Conservation (phyloP, 2,329 filamentous ascomycete genomes). For the Biscogniauxia sp. region DNA sequence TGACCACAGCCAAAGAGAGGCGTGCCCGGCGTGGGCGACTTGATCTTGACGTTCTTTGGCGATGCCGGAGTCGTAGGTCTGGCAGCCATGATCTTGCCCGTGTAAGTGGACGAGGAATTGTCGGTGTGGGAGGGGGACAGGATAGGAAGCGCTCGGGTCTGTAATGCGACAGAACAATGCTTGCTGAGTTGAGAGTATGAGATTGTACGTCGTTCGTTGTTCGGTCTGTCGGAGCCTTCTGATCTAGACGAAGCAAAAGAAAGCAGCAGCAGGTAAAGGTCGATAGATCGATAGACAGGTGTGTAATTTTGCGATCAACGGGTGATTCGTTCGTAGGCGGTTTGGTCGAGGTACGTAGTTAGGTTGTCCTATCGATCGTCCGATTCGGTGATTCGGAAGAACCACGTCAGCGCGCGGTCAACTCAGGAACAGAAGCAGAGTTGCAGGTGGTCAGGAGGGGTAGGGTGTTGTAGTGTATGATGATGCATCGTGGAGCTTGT, state of each 20-base stretch:
- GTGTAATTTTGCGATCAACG: background rate
- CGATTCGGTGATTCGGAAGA: too few species aligned
- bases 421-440: too few species aligned
- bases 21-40: conserved; percentile 55
- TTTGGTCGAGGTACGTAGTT: too few species aligned
- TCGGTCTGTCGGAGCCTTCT: background rate
- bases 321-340: background rate
- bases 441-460: too few species aligned
- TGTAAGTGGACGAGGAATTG: background rate
- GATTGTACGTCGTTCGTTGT: background rate
- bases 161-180: too few species aligned
- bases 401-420: too few species aligned
- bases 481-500: too few species aligned
- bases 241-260: background rate
- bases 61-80: conserved; percentile 33
- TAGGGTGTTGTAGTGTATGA: too few species aligned
- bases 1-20: conserved; percentile 65
- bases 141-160: too few species aligned
- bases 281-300: too few species aligned
- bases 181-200: too few species aligned
- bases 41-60: conserved; percentile 56
- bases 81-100: conserved; percentile 26
- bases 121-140: background rate
- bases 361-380: too few species aligned
- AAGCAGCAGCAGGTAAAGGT: background rate